These are phyloP conservation scores for Seiridium cupressi DNA, from an alignment of 2,329 filamentous ascomycete genomes.

Conservation along the genomic window DNA sequence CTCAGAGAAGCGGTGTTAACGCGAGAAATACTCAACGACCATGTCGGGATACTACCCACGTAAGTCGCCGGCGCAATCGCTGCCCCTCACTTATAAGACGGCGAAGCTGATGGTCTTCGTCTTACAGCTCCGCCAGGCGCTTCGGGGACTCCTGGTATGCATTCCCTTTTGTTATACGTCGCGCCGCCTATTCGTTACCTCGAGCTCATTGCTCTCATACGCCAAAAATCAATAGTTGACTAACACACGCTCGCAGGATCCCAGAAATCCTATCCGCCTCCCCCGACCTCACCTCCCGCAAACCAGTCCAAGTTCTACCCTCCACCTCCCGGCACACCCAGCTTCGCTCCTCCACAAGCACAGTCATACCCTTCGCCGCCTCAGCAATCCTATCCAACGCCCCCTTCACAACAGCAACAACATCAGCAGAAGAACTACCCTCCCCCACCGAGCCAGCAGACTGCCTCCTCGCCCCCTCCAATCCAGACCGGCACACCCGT, in stretches of 20 bases:
- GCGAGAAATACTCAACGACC: conserved; percentile 10
- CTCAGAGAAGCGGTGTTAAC: background rate
- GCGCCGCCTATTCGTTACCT: background rate
- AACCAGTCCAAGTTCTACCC: conserved; percentile 44
- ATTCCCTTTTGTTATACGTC: conserved; percentile 10
- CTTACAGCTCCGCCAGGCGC: conserved; percentile 39
- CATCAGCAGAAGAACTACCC: conserved; percentile 22
- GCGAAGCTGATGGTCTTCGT: conserved; percentile 12
- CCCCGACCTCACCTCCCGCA: conserved; percentile 46
- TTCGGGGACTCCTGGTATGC: conserved; percentile 29
- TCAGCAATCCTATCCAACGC: conserved; percentile 22
- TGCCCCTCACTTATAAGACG: conserved; percentile 6
- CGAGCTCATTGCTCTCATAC: conserved; percentile 11
- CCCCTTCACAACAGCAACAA: conserved; percentile 21
- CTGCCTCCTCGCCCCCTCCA: conserved; percentile 24
- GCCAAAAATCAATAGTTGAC: conserved; percentile 15
- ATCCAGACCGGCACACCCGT: conserved; percentile 20
- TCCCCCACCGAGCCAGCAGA: conserved; percentile 27
- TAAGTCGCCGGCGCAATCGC: conserved; percentile 25
- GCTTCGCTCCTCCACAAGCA: conserved; percentile 27
- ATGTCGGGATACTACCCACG: conserved; percentile 50
- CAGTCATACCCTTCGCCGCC: conserved; percentile 31
- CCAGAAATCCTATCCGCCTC: conserved; percentile 43
- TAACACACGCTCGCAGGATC: conserved; percentile 14
- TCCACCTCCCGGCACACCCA: conserved; percentile 36